These are phyloP conservation scores for Collybiopsis luxurians DNA, from an alignment of 768 basidiomycete species.

Conservation along the genomic window DNA sequence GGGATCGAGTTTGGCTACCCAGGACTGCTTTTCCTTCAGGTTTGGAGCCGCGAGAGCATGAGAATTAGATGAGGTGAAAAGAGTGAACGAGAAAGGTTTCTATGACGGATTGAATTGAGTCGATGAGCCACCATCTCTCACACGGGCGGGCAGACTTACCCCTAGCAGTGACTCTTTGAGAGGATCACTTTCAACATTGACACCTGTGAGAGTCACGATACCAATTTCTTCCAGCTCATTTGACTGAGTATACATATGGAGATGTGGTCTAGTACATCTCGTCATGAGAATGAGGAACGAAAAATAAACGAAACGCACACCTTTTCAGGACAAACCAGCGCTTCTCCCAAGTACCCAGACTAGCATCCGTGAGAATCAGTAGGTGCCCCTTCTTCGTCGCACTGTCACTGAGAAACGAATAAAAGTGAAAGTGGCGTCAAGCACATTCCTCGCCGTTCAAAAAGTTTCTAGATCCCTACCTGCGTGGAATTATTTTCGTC, in stretches of 20 bases:
- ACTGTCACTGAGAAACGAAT: conserved; percentile 57
- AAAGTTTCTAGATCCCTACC: conserved; percentile 39
- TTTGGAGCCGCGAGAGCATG: conserved; percentile 84
- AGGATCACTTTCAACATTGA: conserved; percentile 82
- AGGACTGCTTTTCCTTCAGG: conserved; percentile 79
- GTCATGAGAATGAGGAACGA: conserved; percentile 6
- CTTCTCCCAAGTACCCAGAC: conserved; percentile 76
- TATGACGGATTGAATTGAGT: conserved; percentile 24
- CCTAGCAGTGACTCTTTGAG: conserved; percentile 87
- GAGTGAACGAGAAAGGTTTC: conserved; percentile 85
- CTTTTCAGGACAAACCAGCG: conserved; percentile 86
- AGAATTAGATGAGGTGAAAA: conserved; percentile 91
- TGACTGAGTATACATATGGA: conserved; percentile 82
- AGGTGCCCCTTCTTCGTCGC: conserved; percentile 85
- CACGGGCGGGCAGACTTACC: conserved; percentile 44
- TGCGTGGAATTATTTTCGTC: conserved; percentile 70
- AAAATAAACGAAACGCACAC: conserved; percentile 33
- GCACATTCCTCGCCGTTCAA: not conserved
- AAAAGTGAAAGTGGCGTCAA: not conserved
- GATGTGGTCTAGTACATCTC: conserved; percentile 65
- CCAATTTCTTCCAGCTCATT: conserved; percentile 83
- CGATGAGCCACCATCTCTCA: not conserved
- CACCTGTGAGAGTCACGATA: conserved; percentile 78
- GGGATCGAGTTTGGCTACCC: conserved; percentile 84
- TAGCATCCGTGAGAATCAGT: conserved; percentile 77